Base-by-base conservation (phyloP, 345 rosid species). In the Zanthoxylum bungeanum region DNA sequence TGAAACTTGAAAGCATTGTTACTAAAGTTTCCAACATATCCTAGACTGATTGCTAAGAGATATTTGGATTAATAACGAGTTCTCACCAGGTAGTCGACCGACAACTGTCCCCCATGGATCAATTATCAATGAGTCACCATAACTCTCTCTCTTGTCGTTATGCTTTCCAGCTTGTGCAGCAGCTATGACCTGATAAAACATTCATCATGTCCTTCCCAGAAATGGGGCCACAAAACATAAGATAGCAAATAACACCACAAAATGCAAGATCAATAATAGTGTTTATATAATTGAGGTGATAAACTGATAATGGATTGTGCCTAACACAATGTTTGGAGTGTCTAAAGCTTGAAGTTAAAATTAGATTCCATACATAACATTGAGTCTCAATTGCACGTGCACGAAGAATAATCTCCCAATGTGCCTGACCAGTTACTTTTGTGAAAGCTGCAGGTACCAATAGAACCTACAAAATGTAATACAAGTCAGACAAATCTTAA, bases 351-450 rank as follows among this genome's bases (percentile, higher is more conserved):
- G 59, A 44, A 49, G 39, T 3, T 9, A 33, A 37, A 53, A 71
- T 57, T 36, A 49, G 52, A 37, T 64, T 44, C 69, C 88, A 69
- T 87, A 94, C 97, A 79, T 92, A 94, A 83, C 97, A 92, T 67
- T 94, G 98, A 27, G 98, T 94, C 84, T 94, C 97, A 37, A 94
- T 85, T 53, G 98, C 98, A 44, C 93, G 86, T 67, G 97, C 88
- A 74, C 97, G 89, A 53, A 94, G 98, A 57, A 92, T 89, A 83
- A 90, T 76, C 80, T 94, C 97, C 98, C 98, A 94, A 77, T 94
- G 98, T 60, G 97, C 97, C 76, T 85, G 78, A 57, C 97, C 98
- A 7, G 98, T 92, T 62, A 84, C 91, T 73, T 75, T 82, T 27
- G 98, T 92, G 78, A 94, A 94, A 74, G 98, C 97, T 49, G 97